A percentile compares a stretch with the other conserved stretches of the same genome.
These are phyloP conservation scores for Mycena sp. DNA, from an alignment of 1,284 basidiomycete species.

Conservation along the genomic window DNA sequence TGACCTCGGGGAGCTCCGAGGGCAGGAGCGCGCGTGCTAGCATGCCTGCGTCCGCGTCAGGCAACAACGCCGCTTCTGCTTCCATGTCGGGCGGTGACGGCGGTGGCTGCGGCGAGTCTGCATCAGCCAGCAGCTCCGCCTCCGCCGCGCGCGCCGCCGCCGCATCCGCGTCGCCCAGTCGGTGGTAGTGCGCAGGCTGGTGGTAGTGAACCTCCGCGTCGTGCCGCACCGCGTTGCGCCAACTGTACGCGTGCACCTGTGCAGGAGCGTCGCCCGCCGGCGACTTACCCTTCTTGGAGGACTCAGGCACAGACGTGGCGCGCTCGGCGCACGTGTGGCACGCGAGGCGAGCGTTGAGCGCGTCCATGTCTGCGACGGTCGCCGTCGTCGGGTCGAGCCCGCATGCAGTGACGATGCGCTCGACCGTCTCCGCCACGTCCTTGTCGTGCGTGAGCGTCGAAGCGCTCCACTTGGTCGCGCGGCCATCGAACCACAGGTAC, in stretches of 20 bases:
- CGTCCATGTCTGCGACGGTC: constrained; percentile 37
- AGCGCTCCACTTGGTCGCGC: background rate
- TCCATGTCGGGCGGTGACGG: background rate
- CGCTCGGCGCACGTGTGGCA: constrained; percentile 21
- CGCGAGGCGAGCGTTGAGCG: constrained; percentile 20
- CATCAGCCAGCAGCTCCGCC: background rate
- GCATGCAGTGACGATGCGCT: constrained; percentile 30
- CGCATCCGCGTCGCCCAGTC: constrained; percentile 16
- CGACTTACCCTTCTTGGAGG: no score
- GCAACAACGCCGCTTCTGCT: background rate
- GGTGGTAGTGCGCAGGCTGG: constrained; percentile 14
- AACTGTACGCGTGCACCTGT: constrained; percentile 7
- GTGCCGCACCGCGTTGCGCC: constrained; percentile 26
- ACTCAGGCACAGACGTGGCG: background rate
- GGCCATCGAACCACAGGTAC: background rate
- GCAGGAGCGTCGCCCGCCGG: background rate
- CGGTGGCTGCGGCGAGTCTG: background rate
- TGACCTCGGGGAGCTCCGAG: constrained; percentile 11
- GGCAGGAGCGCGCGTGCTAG: background rate
- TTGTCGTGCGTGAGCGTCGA: background rate
- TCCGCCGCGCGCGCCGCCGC: constrained; percentile 17
- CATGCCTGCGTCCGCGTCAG: background rate
- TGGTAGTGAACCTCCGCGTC: constrained; percentile 4
- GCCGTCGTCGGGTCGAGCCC: constrained; percentile 35
- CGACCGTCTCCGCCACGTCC: background rate